phyloP scores from a whole-genome alignment of 148 eudicot genomes.

The Talinum fruticosum region DNA sequence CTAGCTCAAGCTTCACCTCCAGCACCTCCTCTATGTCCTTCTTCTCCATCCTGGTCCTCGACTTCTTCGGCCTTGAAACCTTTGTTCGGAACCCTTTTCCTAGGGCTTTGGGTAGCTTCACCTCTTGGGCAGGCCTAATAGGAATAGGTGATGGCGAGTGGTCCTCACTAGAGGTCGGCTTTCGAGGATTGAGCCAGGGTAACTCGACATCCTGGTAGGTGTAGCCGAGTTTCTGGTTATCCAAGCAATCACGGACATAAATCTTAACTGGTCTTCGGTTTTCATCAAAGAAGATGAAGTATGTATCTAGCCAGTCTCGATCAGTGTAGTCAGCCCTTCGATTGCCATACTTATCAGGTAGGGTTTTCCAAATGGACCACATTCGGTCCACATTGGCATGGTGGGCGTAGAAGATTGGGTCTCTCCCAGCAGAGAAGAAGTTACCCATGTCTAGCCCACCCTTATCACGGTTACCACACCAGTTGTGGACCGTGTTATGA shows the following conservation, averaged over 20 bases:
- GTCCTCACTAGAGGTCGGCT: slow-evolving; percentile 39
- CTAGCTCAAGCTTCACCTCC: slow-evolving; percentile 20
- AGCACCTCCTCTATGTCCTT: slow-evolving; percentile 30
- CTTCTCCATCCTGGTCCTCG: slow-evolving; percentile 54
- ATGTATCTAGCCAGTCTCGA: slow-evolving; percentile 55
- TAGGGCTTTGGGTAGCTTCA: slow-evolving; percentile 43
- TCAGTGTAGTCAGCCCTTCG: slow-evolving; percentile 57
- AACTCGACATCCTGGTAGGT: slow-evolving; percentile 54
- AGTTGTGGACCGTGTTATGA: slow-evolving; percentile 63
- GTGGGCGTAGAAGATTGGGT: slow-evolving; percentile 72
- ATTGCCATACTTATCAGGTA: slow-evolving; percentile 36
- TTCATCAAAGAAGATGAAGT: slow-evolving; percentile 71
- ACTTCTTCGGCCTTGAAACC: slow-evolving; percentile 62
- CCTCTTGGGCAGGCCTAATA: slow-evolving; percentile 43
- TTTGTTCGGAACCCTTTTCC: slow-evolving; percentile 40
- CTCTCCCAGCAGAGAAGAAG: slow-evolving; percentile 77
- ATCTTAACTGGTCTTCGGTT: slow-evolving; percentile 53
- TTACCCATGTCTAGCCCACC: slow-evolving; percentile 84
- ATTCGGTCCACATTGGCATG: slow-evolving; percentile 66
- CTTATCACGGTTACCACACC: slow-evolving; percentile 62
- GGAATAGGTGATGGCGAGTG: slow-evolving; percentile 26
- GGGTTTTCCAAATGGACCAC: slow-evolving; percentile 72
- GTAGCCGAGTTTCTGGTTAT: slow-evolving; percentile 52
- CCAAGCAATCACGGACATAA: slow-evolving; percentile 57
- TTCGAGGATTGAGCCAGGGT: slow-evolving; percentile 55